Base-by-base conservation (phyloP, 768 basidiomycete species). In the Plicaturopsis crispa region DNA sequence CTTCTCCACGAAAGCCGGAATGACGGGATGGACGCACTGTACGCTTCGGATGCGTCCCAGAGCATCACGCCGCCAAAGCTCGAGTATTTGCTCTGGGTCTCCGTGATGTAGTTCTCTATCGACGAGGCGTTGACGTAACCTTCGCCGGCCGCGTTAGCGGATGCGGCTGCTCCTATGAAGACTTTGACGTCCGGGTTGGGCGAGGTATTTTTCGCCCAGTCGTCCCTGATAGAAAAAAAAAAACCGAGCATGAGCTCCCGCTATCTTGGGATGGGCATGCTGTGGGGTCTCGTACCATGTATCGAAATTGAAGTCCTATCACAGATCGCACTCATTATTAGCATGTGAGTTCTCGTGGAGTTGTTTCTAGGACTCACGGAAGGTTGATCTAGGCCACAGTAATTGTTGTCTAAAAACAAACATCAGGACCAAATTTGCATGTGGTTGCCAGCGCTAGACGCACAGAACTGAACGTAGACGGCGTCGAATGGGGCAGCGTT, bases 381-480 rank as follows among this genome's bases (percentile, higher is more conserved):
- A 26, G 38, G 31, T 12, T 78, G 62, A 47, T 66, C 57, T 36
- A 67, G 45, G 10, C 63, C 65, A 36, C 70, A 70, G 2, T 40
- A 45, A 47, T 70, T 69, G 48, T 72, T 65, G 44, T 72, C 69
- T 69, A 39, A n/a, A 12, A 21, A 31, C 31, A 16, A 35, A 37
- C 17, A 33, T 41, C 38, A 39, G 33, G 1, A 11, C 20, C 26
- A 28, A 28, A 28, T 8, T 14, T 8, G 26, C 26, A 28, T 8
- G 26, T 28, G 14, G 26, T 28, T 8, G 14, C 26, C 18, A 33
- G 5, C n/a, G 18, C 10, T 38, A 22, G 13, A 40, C 38, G 14
- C 33, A 60, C 63, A 78, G 48, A 77, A 78, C 53, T 79, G 77
- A 31, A 62, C 55, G 47, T 64, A 68, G 32, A 66, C 49, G 5